phyloP scores from a whole-genome alignment of 768 basidiomycete species.

The Mycena rebaudengoi region DNA sequence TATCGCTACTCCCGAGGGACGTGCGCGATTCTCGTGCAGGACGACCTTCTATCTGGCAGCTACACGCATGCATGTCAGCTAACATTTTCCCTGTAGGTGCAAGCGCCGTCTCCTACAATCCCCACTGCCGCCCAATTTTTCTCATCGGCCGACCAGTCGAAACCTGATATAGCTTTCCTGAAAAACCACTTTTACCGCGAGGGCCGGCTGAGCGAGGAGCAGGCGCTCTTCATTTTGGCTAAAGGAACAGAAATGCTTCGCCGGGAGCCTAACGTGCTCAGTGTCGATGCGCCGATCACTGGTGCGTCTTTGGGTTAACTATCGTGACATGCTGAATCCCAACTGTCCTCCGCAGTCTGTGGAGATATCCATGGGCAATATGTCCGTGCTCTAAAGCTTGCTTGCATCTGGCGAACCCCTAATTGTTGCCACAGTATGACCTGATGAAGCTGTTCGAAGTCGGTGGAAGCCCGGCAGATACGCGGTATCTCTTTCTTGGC shows the following conservation, averaged over 20 bases:
- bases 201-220: slow-evolving; percentile 91
- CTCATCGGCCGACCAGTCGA: slow-evolving; percentile 80
- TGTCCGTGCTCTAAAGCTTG: slow-evolving; percentile 60
- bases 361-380: slow-evolving; percentile 99
- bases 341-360: slow-evolving; percentile 67
- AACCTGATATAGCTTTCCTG: slow-evolving; percentile 94
- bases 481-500: slow-evolving; percentile 90
- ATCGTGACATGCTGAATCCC: slow-evolving; percentile 13
- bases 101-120: slow-evolving; percentile 94
- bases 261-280: slow-evolving; percentile 88
- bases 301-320: too few species aligned
- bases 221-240: slow-evolving; percentile 93
- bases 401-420: slow-evolving; percentile 10
- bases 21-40: too few species aligned
- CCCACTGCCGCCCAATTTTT: slow-evolving; percentile 97
- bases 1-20: too few species aligned
- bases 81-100: slow-evolving; percentile 85
- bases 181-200: slow-evolving; percentile 99
- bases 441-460: slow-evolving; percentile 96
- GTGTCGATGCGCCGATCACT: slow-evolving; percentile 97
- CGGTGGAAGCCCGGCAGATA: slow-evolving; percentile 93
- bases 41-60: too few species aligned
- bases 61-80: too few species aligned
- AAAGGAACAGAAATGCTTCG: slow-evolving; percentile 86
- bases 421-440: slow-evolving; percentile 69